Evolutionary conservation across 108 stramenopile species (phyloP), one percentile per base, ranked within the genome.

Genomic region (Nitzschia sp.): DNA sequence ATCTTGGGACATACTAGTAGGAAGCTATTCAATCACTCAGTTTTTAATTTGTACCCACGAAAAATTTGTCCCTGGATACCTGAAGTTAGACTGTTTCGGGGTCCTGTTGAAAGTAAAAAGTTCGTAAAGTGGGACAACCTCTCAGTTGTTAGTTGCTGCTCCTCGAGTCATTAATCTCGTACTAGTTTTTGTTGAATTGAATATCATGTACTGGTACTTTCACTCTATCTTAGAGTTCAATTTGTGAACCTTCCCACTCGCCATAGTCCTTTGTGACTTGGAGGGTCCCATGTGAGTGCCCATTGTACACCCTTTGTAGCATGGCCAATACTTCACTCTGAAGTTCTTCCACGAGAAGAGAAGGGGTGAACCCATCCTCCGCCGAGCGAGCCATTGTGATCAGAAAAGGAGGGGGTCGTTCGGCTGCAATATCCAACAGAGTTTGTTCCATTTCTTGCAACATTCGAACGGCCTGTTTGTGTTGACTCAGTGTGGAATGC

Each of bases 351-450:
- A 83, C 82, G 21, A 83, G 44, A 0, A 7, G 9, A 1, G 41
- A 20, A 37, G 86, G 83, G 0, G 77, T 78, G 43, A 83, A 86
- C 0, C 82, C 86, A 73, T 86, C 86, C 0, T 71, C 48, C 11
- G 75, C 37, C 40, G 79, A 80, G 17, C 86, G 70, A 25, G 82
- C 82, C 39, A 86, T 74, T 6, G 83, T 82, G 12, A 86, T 57
- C 2, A 83, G 24, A 51, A 86, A 80, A 29, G 86, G 86, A 6
- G 46, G 62, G 12, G 20, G n/a, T 7, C n/a, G n/a, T 1, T n/a
- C 19, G 39, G 2, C 8, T 11, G 57, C 7, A 1, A 17, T 17
- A 17, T 17, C n/a, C 14, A 17, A 17, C 5, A 48, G 46, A 15
- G 17, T 17, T 2, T 6, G 14, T 6, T 17, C 17, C 17, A 48